These are phyloP conservation scores for Globomyces sp. DNA, from an alignment of 371 early-diverging fungal species.

Conservation along the genomic window DNA sequence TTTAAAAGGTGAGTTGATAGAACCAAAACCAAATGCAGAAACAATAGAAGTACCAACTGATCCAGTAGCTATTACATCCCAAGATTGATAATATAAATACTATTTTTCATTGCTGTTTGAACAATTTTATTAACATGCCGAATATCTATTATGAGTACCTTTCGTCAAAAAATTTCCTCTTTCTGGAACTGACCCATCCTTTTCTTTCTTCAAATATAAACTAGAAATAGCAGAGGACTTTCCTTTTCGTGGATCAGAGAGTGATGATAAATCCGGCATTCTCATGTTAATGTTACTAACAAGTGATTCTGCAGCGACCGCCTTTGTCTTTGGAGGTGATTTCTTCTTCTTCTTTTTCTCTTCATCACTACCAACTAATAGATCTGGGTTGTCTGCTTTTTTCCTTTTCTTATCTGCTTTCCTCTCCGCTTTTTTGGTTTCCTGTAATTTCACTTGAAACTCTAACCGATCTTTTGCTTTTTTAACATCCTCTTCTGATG, in stretches of 20 bases:
- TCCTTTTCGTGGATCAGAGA: too few relatives aligned
- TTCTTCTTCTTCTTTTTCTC: slow-evolving; percentile 24
- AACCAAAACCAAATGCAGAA: too few relatives aligned
- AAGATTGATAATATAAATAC: background rate
- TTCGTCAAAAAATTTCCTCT: slow-evolving; percentile 60
- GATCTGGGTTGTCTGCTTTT: slow-evolving; percentile 10
- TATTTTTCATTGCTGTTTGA: background rate
- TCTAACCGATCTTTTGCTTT: slow-evolving; percentile 48
- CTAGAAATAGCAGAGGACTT: slow-evolving; percentile 62
- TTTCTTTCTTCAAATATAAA: slow-evolving; percentile 38
- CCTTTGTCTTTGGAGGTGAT: background rate
- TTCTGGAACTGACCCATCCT: slow-evolving; percentile 20
- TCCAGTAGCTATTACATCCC: too few relatives aligned
- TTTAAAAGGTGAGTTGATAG: slow-evolving; percentile 52
- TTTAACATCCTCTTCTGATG: slow-evolving; percentile 46
- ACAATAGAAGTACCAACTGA: too few relatives aligned
- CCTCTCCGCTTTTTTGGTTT: slow-evolving; percentile 53
- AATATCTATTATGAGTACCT: slow-evolving; percentile 71
- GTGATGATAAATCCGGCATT: slow-evolving; percentile 29
- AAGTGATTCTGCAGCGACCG: slow-evolving; percentile 20
- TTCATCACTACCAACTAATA: slow-evolving; percentile 11
- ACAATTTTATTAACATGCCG: slow-evolving; percentile 3
- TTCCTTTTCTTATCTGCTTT: slow-evolving; percentile 49
- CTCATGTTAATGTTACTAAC: slow-evolving; percentile 39
- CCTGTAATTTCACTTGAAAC: slow-evolving; percentile 55